phyloP scores from a whole-genome alignment of 2,329 filamentous ascomycete species.

The Neopestalotiopsis sp. region DNA sequence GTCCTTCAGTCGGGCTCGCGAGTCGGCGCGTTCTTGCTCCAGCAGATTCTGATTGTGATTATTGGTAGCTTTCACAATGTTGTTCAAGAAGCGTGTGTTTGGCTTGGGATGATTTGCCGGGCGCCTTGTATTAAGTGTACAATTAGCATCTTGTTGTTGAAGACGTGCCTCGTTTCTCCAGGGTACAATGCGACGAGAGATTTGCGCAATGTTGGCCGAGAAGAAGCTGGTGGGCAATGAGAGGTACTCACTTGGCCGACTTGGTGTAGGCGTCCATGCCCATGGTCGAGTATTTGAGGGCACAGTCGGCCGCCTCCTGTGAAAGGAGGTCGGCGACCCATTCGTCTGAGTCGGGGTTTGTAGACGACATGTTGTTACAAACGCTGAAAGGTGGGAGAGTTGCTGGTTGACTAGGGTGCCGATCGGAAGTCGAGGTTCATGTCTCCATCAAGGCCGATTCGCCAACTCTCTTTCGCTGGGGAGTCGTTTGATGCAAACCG shows the following conservation, averaged over 20 bases:
- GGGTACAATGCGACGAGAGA: neutral
- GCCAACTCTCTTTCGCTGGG: neutral
- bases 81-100: slow-evolving; percentile 86
- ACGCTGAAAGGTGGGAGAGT: neutral
- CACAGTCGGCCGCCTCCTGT: slow-evolving; percentile 77
- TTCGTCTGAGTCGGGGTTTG: slow-evolving; percentile 69
- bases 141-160: neutral
- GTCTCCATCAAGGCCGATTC: neutral
- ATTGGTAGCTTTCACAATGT: slow-evolving; percentile 88
- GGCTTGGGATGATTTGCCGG: slow-evolving; percentile 75
- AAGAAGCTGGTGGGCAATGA: neutral
- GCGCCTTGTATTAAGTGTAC: slow-evolving; percentile 51
- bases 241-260: slow-evolving; percentile 46
- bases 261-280: slow-evolving; percentile 70
- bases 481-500: neutral
- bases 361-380: neutral
- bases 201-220: neutral
- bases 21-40: slow-evolving; percentile 83
- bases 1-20: slow-evolving; percentile 69
- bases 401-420: neutral
- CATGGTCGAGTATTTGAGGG: slow-evolving; percentile 74
- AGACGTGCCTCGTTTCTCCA: neutral
- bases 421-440: neutral
- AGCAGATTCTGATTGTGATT: slow-evolving; percentile 86
- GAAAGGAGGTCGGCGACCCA: slow-evolving; percentile 81